Evolutionary conservation across 2,329 filamentous ascomycete genomes (phyloP).

Genomic region (Piedraia hortae): DNA sequence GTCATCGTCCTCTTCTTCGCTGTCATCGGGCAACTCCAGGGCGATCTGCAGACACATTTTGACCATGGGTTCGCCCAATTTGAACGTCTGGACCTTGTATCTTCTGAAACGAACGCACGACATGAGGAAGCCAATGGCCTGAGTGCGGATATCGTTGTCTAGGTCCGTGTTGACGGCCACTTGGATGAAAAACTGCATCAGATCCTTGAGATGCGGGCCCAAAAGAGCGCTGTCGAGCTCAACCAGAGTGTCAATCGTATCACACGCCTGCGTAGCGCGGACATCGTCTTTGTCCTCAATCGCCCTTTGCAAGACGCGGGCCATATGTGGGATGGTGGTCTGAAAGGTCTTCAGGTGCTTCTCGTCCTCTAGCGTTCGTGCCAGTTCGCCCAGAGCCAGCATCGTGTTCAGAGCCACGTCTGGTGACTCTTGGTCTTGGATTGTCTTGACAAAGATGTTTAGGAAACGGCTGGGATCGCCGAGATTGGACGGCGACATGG

Average conservation of each 20-base stretch:
- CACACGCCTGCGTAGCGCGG: conserved; percentile 68
- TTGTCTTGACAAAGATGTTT: conserved; percentile 57
- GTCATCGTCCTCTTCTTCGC: conserved; percentile 39
- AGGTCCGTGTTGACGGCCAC: conserved; percentile 48
- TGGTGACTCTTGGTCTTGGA: conserved; percentile 67
- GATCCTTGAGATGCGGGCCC: conserved; percentile 61
- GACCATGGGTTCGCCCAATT: conserved; percentile 66
- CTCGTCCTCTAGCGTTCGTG: conserved; percentile 62
- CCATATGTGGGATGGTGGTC: conserved; percentile 60
- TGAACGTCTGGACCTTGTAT: conserved; percentile 80
- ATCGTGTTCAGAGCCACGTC: conserved; percentile 90
- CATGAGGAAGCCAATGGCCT: conserved; percentile 81
- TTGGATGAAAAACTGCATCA: conserved; percentile 83
- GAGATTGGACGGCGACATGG: conserved; percentile 57
- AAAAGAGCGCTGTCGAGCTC: conserved; percentile 69
- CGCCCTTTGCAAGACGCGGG: conserved; percentile 60
- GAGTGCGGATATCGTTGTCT: conserved; percentile 63
- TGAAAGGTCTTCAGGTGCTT: conserved; percentile 49
- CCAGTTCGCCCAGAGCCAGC: conserved; percentile 63
- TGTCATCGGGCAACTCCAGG: conserved; percentile 56
- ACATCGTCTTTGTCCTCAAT: conserved; percentile 55
- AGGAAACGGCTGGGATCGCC: conserved; percentile 61
- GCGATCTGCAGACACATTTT: conserved; percentile 69
- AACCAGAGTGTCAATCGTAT: conserved; percentile 87
- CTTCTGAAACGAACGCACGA: conserved; percentile 78